Evolutionary conservation across 1,284 basidiomycete species (phyloP).

Genomic region (Fomitopsis palustris): DNA sequence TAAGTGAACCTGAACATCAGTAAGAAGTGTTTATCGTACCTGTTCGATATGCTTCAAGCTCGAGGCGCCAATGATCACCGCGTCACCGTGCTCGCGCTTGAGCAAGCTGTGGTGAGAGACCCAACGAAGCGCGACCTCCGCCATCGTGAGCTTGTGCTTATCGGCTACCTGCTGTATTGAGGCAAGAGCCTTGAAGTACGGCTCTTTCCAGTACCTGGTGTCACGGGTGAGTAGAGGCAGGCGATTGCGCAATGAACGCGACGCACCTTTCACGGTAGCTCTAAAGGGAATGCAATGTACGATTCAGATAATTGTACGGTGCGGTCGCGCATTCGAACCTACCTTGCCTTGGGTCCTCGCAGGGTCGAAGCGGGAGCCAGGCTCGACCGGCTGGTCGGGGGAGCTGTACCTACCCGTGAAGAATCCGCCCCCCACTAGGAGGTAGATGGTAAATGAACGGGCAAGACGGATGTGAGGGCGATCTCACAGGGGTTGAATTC

Average conservation of each 20-base stretch:
- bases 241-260: background rate
- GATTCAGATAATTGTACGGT: background rate
- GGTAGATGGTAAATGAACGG: background rate
- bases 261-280: background rate
- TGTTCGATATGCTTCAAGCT: constrained; percentile 47
- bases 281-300: background rate
- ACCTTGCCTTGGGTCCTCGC: constrained; percentile 30
- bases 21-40: constrained; percentile 18
- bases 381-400: constrained; percentile 27
- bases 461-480: background rate
- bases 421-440: constrained; percentile 35
- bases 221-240: background rate
- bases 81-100: constrained; percentile 43
- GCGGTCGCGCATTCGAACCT: background rate
- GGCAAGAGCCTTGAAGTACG: constrained; percentile 12
- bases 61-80: constrained; percentile 52
- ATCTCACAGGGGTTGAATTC: constrained; percentile 47
- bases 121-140: constrained; percentile 52
- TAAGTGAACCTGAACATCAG: too few species aligned
- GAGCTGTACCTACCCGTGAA: constrained; percentile 34
- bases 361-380: constrained; percentile 39
- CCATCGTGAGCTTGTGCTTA: constrained; percentile 34
- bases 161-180: constrained; percentile 7
- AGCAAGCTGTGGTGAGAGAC: constrained; percentile 48
- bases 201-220: constrained; percentile 13